Evolutionary conservation across 768 basidiomycete species (phyloP).

Genomic region (Chlorophyllum brunneum): DNA sequence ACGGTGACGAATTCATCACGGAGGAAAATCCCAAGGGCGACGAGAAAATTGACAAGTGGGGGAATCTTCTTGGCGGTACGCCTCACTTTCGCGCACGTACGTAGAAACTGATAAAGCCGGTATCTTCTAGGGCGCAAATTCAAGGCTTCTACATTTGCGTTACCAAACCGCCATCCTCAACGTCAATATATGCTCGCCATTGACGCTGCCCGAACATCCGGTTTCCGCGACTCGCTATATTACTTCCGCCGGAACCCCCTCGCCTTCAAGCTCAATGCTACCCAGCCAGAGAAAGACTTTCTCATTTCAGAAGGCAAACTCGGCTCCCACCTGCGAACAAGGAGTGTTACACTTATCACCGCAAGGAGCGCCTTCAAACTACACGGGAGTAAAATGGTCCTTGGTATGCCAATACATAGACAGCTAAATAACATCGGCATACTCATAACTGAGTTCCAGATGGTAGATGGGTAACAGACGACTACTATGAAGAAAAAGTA

Average conservation of each 20-base stretch:
- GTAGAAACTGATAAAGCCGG: conserved; percentile 6
- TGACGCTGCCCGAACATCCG: conserved; percentile 93
- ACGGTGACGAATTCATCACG: conserved; percentile 86
- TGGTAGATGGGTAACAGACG: conserved; percentile 89
- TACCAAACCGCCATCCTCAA: conserved; percentile 80
- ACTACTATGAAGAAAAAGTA: conserved; percentile 90
- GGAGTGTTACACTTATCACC: conserved; percentile 91
- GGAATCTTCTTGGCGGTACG: conserved; percentile 82
- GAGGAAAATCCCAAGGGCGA: conserved; percentile 84
- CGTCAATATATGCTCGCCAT: conserved; percentile 94
- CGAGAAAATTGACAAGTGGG: conserved; percentile 84
- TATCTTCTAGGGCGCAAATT: conserved; percentile 67
- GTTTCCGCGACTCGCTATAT: conserved; percentile 96
- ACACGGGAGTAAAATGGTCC: conserved; percentile 87
- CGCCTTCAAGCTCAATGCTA: conserved; percentile 87
- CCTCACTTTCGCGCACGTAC: conserved; percentile 11
- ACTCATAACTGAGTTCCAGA: conserved; percentile 41
- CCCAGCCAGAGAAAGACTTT: conserved; percentile 87
- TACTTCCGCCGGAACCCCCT: conserved; percentile 92
- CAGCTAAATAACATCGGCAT: not conserved
- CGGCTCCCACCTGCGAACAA: conserved; percentile 80
- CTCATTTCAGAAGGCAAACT: conserved; percentile 88
- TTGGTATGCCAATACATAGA: conserved; percentile 48
- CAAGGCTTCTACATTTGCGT: conserved; percentile 86
- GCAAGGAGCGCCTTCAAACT: conserved; percentile 92